Evolutionary conservation across 345 rosid genomes (phyloP), one percentile per base, ranked within the genome.

Genomic region (Eucalyptus regnans): DNA sequence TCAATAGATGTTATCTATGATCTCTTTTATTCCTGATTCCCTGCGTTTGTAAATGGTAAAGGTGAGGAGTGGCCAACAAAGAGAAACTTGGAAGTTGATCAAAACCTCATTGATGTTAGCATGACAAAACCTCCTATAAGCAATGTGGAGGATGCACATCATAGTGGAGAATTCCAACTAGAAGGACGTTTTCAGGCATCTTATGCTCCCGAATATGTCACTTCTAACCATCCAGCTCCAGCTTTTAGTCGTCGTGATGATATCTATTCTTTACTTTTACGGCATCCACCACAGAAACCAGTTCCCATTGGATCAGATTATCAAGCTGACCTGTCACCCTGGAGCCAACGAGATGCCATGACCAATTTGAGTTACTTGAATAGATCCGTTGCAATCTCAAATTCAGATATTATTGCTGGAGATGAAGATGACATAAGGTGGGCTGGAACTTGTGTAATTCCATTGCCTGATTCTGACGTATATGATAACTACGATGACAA

Each of bases 221-320:
- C 91, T 31, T 89, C 92, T 31, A 90, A 88, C 9, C 88, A 86
- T 81, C 91, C 88, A 56, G 85, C 86, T 33, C 90, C 92, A 89
- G 50, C 93, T 62, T 60, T 90, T 20, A 62, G 89, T 87, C 90
- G 89, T 15, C 87, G 90, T 16, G 92, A 94, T 86, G 95, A 94
- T 89, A 86, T 76, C 29, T 89, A 88, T 90, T 89, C 93, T 33
- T 87, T 92, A 84, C 86, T 83, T 87, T 64, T 88, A 23, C 76
- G 80, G n/a, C 89, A 49, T 54, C 91, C 93, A 44, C 90, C 94
- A 7, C 89, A 76, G 88, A 94, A 91, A 88, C 87, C 86, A 23
- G 96, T 94, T 91, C 91, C 94, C 29, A 56, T 93, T 87, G 98
- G 96, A 91, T 94, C 92, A 68, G 90, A 94, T 92, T 89, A 94